Evolutionary conservation across 129 eudicot species (phyloP), one percentile per base, ranked within the genome.

Genomic region (Kitagawia praeruptora): DNA sequence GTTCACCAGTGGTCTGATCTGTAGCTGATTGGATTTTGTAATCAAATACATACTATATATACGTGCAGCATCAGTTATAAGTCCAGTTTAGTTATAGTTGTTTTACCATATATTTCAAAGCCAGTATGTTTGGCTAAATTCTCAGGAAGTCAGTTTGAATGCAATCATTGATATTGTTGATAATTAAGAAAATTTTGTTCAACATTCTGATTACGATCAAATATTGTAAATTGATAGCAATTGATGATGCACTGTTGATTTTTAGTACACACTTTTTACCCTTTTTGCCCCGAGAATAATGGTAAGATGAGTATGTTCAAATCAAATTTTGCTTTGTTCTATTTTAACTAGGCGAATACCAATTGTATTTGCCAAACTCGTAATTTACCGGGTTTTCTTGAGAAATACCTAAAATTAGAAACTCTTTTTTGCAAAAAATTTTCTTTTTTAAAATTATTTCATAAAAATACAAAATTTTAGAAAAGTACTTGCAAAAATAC

Each of bases 1-100:
- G 56, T 39, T 66, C 37, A 61, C 80, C 74, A 46, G 84, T 75
- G 87, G 81, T 83, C 88, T 87, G 83, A 82, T 85, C 80, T 84
- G 86, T 80, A 85, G 89, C 75, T 28, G n/a, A 75, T 42, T 77
- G 82, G 85, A 38, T 85, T 91, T 83, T 81, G 88, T 80, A 66
- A 51, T 75, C 46, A 78, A 87, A 79, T 56, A 75, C 77, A 84
- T 82, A 47, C 73, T 79, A 75, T 75, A 84, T 80, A 91, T 64
- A 53, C 27, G 77, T 56, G 27, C 53, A 69, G 80, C 75, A 83
- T 81, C 58, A 40, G 81, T 78, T 83, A 15, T 45, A 77, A 63
- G 75, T 72, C 74, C 37, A 77, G 80, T 74, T 80, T 85, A 87
- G 85, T 53, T 56, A 19, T 82, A 64, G 78, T 70, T 83, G 49